Percentiles rank a stretch among this genome's conserved stretches.
These are phyloP conservation scores for Geotrichum restrictum DNA, from an alignment of 1,139 yeast genomes.

Conservation along the genomic window DNA sequence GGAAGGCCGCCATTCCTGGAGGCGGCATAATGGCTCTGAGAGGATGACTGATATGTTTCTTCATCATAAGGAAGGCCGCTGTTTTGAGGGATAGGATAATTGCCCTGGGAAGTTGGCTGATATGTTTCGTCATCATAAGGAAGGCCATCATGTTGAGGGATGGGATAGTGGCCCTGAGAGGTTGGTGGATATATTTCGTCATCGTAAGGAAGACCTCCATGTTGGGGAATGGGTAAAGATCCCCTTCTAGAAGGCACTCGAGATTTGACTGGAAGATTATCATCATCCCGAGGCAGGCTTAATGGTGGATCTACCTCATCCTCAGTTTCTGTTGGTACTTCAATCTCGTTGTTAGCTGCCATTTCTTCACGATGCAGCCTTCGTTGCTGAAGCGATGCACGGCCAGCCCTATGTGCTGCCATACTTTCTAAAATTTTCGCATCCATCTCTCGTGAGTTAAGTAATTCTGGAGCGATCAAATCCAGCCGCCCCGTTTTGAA, in stretches of 20 bases:
- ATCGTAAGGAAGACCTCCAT: background rate
- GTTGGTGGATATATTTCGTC: background rate
- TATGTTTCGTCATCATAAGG: conserved; percentile 1
- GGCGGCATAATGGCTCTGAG: background rate
- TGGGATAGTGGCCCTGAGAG: background rate
- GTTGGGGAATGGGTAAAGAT: background rate
- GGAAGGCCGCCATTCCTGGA: too few relatives aligned
- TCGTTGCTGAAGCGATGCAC: background rate
- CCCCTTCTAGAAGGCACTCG: too few relatives aligned
- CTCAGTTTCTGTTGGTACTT: background rate
- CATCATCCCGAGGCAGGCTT: too few relatives aligned
- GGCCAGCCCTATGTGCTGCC: background rate
- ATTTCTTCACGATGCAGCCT: background rate
- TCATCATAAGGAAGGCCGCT: too few relatives aligned
- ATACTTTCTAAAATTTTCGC: conserved; percentile 9
- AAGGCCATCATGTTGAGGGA: background rate
- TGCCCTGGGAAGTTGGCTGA: background rate
- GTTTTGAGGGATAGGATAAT: background rate
- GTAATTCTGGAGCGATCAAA: conserved; percentile 3
- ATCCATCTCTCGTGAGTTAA: conserved; percentile 8
- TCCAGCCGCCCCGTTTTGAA: conserved; percentile 6
- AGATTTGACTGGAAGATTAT: too few relatives aligned
- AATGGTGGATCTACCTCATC: background rate
- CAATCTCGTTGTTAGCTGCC: background rate
- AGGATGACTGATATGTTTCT: too few relatives aligned